These are phyloP conservation scores for Colletotrichum aenigma DNA, from an alignment of 2,329 filamentous ascomycete genomes.

Conservation along the genomic window DNA sequence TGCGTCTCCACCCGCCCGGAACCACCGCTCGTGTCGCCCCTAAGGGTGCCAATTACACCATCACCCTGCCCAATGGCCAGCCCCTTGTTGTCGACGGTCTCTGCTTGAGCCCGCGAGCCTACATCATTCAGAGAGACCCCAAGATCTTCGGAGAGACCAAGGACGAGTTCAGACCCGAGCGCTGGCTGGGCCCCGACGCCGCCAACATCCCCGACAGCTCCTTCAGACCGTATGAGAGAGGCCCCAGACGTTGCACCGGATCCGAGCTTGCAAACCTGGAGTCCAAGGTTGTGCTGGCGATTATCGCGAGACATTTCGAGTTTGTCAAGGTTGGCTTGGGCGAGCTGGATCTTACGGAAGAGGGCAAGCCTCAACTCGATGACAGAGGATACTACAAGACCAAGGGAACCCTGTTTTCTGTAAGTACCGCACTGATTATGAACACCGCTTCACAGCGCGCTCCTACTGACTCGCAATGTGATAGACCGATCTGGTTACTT, in stretches of 20 bases:
- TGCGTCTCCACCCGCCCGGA: conserved; percentile 37
- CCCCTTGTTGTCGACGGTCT: conserved; percentile 33
- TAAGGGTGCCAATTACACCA: conserved; percentile 11
- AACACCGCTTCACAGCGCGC: not conserved
- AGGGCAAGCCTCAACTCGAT: not conserved
- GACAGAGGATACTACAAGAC: conserved; percentile 15
- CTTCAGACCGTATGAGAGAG: conserved; percentile 8
- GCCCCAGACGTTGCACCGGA: conserved; percentile 4
- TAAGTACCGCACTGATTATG: not conserved
- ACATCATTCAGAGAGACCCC: conserved; percentile 36
- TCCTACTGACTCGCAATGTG: not conserved
- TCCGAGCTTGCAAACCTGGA: conserved; percentile 11
- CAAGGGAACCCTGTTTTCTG: conserved; percentile 8
- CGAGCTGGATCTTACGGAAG: conserved; percentile 7
- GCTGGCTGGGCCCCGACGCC: conserved; percentile 32
- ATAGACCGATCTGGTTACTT: conserved; percentile 8
- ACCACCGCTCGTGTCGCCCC: conserved; percentile 29
- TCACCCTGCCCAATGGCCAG: conserved; percentile 31
- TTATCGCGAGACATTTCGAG: conserved; percentile 4
- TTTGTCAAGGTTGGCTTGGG: conserved; percentile 14
- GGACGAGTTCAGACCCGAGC: conserved; percentile 41
- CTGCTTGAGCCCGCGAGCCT: conserved; percentile 35
- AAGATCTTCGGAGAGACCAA: conserved; percentile 35
- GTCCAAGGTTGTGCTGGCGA: not conserved
- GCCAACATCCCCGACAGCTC: conserved; percentile 7